Percentiles rank a stretch among this genome's conserved stretches.
phyloP scores from a whole-genome alignment of 495 filamentous ascomycete species.

The Penicillium atrosanguineum region DNA sequence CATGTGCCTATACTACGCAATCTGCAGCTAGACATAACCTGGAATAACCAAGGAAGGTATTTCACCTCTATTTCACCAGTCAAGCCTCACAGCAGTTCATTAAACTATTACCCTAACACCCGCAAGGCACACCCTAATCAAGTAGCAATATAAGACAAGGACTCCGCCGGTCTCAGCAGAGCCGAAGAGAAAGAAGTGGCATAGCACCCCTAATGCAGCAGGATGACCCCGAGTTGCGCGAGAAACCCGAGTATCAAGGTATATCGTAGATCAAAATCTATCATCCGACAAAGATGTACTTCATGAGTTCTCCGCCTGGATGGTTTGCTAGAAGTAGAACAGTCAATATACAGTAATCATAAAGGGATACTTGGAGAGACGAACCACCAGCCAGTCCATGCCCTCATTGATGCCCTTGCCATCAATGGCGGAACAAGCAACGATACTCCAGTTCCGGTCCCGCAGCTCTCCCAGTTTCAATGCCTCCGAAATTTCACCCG shows the following conservation, averaged over 20 bases:
- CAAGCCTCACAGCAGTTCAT: conserved; percentile 25
- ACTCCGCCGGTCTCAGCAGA: conserved; percentile 22
- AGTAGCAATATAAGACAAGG: conserved; percentile 45
- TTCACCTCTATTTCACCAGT: background rate
- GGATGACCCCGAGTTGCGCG: conserved; percentile 15
- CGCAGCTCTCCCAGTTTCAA: conserved; percentile 83
- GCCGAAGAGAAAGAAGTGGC: conserved; percentile 25
- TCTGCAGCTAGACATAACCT: background rate
- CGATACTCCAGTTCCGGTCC: conserved; percentile 98
- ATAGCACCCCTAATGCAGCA: conserved; percentile 23
- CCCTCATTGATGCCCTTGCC: conserved; percentile 91
- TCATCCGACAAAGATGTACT: conserved; percentile 33
- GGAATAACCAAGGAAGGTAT: background rate
- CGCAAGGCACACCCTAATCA: conserved; percentile 20
- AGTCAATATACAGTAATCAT: conserved; percentile 9
- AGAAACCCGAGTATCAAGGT: conserved; percentile 22
- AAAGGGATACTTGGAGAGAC: conserved; percentile 31
- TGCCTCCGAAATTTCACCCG: conserved; percentile 93
- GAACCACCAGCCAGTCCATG: conserved; percentile 98
- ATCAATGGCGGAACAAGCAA: conserved; percentile 94
- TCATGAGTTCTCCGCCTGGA: conserved; percentile 48
- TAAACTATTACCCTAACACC: conserved; percentile 38
- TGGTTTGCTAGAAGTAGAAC: conserved; percentile 38
- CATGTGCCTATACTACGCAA: background rate
- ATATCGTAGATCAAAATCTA: conserved; percentile 40